Percentiles rank a stretch among this genome's conserved stretches.
Evolutionary conservation across 352 stramenopile genomes (phyloP).

Genomic region (Phytophthora citricola): DNA sequence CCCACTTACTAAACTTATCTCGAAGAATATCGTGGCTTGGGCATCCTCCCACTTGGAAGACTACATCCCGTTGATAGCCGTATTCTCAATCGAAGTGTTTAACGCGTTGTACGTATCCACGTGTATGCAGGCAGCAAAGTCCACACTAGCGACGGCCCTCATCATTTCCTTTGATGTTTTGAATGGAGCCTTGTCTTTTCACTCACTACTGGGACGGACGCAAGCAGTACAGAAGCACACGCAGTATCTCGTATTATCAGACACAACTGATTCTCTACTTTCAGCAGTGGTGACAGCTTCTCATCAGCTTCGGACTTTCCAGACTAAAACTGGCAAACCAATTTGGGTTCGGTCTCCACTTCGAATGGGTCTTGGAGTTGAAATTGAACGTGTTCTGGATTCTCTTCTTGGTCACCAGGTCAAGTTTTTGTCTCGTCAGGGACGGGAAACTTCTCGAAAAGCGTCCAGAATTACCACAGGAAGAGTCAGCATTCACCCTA

Average conservation of each 20-base stretch:
- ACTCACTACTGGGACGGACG: conserved; percentile 7
- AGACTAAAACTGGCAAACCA: conserved; percentile 9
- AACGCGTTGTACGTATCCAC: conserved; percentile 37
- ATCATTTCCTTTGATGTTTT: conserved; percentile 34
- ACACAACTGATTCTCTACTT: neutral
- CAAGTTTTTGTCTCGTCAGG: neutral
- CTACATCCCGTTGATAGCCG: conserved; percentile 29
- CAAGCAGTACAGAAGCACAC: conserved; percentile 2
- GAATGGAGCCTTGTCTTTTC: conserved; percentile 10
- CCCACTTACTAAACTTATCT: conserved; percentile 21
- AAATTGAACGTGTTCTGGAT: conserved; percentile 10
- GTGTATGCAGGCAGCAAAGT: conserved; percentile 40
- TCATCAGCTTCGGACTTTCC: conserved; percentile 6
- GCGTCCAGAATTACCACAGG: neutral
- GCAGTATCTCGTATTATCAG: neutral
- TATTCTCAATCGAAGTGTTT: conserved; percentile 48
- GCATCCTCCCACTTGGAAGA: conserved; percentile 28
- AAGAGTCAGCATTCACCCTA: neutral
- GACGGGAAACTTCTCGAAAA: neutral
- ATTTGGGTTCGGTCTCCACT: conserved; percentile 21
- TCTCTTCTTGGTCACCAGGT: conserved; percentile 12
- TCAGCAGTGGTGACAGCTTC: conserved; percentile 6
- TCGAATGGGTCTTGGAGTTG: neutral
- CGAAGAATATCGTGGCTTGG: conserved; percentile 37
- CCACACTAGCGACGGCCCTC: conserved; percentile 14